Percentiles rank a stretch among this genome's conserved stretches.
Evolutionary conservation across 2,329 filamentous ascomycete species (phyloP).

Genomic region (Anthostomella pinea): DNA sequence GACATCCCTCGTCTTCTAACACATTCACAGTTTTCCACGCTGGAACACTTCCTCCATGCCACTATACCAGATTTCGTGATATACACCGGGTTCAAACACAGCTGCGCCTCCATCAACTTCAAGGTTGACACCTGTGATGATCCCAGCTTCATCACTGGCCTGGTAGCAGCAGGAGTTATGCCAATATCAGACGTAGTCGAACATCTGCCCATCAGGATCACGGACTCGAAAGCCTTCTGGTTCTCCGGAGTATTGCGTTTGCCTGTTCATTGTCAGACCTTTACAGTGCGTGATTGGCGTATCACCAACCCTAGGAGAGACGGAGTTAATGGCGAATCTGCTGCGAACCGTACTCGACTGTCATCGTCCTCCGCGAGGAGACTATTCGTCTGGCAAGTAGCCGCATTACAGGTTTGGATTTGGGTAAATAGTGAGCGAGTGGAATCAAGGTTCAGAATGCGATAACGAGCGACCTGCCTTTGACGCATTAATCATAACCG

Average conservation of each 20-base stretch:
- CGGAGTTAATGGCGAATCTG: slow-evolving; percentile 69
- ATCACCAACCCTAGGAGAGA: slow-evolving; percentile 63
- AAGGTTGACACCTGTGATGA: slow-evolving; percentile 9
- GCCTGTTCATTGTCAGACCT: slow-evolving; percentile 34
- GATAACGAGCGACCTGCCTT: too few relatives aligned
- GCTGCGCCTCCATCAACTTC: slow-evolving; percentile 11
- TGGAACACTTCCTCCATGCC: not conserved
- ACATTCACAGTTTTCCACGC: not conserved
- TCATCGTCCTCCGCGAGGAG: too few relatives aligned
- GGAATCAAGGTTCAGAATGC: too few relatives aligned
- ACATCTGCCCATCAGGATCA: slow-evolving; percentile 40
- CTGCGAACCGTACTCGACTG: slow-evolving; percentile 67
- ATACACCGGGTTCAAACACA: too few relatives aligned
- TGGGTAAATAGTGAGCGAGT: too few relatives aligned
- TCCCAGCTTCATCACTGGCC: slow-evolving; percentile 8
- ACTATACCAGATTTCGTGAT: not conserved
- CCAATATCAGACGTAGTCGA: slow-evolving; percentile 30
- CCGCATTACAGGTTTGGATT: too few relatives aligned
- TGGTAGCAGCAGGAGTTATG: slow-evolving; percentile 5
- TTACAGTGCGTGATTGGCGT: slow-evolving; percentile 54
- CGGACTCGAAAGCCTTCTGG: slow-evolving; percentile 39
- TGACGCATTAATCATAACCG: too few relatives aligned
- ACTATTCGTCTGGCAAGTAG: too few relatives aligned
- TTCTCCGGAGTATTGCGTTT: slow-evolving; percentile 44
- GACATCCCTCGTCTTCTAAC: too few relatives aligned